Base-by-base conservation (phyloP, 129 eudicot genomes). In the Scalesia atractyloides region DNA sequence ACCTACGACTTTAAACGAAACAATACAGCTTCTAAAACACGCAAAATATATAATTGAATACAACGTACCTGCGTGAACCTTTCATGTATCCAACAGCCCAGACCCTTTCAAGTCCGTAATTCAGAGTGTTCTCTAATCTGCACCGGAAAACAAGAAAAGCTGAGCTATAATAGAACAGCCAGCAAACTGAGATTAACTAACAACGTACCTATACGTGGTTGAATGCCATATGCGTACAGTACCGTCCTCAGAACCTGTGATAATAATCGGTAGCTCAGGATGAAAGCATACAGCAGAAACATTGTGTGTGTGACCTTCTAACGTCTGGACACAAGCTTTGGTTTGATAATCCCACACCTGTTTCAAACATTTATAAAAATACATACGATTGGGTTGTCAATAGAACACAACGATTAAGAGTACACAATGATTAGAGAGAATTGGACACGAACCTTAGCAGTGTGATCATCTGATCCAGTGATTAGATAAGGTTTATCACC, bases 181-280 rank as follows among this genome's bases (percentile, higher is more conserved):
- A 60, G 20, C 66, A 60, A 58, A 5, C 15, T 60, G 46, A 64
- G 76, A 54, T 12, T 49, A 60, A 33, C 56, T 52, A 60, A 53
- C 39, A 60, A 11, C 43, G 51, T 73, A 84, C 99, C 96, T 88
- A 70, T 94, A 94, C 17, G 99, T 90, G 76, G 97, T 94, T 66
- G 97, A 70, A 77, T 90, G 96, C 99, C 99, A 94, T 75, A 94
- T 88, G 20, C 97, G 97, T 44, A 94, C 94, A 62, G 97, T 94
- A 73, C 97, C 97, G 48, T 90, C 96, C 84, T 87, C 91, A 12
- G 94, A 90, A 73, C 91, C 93, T 30, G 96, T 90, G 54, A 90
- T 82, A 54, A 90, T 81, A 37, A 87, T 87, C 17, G 93, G 93
- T 52, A 82, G 83, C 73, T 90, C 96, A 9, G 93, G 90, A 77